Evolutionary conservation across 2,329 filamentous ascomycete species (phyloP), one percentile per base, ranked within the genome.

Genomic region (Chaetoscypha palmicola): DNA sequence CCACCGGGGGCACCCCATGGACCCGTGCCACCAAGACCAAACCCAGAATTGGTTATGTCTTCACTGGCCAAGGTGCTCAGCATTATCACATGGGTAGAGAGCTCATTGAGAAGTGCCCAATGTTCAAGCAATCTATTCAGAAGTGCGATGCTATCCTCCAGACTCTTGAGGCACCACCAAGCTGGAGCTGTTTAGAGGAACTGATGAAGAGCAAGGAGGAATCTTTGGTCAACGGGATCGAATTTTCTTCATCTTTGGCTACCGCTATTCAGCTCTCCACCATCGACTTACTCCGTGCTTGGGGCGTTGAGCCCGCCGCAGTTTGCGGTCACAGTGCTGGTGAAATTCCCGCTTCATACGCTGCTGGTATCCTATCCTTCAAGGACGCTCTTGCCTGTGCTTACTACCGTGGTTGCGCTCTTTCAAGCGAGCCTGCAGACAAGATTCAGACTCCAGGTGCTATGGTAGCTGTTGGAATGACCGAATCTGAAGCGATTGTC

Each of bases 401-500:
- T 19, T 38, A 24, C 20, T 38, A 38, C 35, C 35, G 35, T 38
- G 35, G 35, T n/a, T 24, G 20, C 24, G 35, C 35, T 21, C 22
- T 38, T 10, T 38, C 35, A 3, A 17, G 19, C n/a, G 35, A 38
- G 20, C 35, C 35, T 7, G 12, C 12, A 5, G 35, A 38, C 35
- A 38, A 38, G 35, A 26, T 38, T 24, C 35, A 38, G 22, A 38
- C 24, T 38, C 35, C 35, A 16, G 74, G 74, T 0, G 63, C 61
- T 1, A 76, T 76, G 73, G 52, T 76, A 34, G 71, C 70, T 0
- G 70, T 66, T 0, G 68, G 65, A 0, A 62, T 63, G 21, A 19
- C 28, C 11, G 43, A 43, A 34, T 20, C 34, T 17, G 45, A 38
- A 11, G 61, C 19, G 4, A 38, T 38, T n/a, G 22, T 38, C 17